These are phyloP conservation scores for Beta vulgaris DNA, from an alignment of 148 eudicot genomes.

Conservation along the genomic window DNA sequence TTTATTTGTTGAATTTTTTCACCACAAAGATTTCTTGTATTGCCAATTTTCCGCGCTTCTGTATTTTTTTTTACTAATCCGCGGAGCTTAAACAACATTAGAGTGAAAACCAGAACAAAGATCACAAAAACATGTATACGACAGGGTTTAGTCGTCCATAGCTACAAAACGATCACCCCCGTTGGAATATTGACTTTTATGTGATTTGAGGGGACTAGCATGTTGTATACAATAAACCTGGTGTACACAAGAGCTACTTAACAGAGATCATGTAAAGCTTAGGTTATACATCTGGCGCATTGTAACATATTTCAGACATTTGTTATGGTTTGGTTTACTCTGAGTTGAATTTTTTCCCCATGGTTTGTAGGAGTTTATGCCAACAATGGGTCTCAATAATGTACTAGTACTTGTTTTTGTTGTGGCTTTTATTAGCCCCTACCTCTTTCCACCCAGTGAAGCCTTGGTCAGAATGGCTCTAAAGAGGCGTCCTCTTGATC, in stretches of 20 bases:
- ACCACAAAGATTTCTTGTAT: not conserved
- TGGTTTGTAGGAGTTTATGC: constrained; percentile 21
- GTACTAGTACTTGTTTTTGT: constrained; percentile 35
- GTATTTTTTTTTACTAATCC: not conserved
- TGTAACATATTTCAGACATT: not conserved
- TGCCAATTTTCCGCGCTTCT: not conserved
- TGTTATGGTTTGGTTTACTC: not conserved
- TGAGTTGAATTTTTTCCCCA: not conserved
- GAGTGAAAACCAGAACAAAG: not conserved
- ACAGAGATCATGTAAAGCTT: too few relatives aligned
- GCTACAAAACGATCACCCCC: too few relatives aligned
- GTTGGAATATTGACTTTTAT: too few relatives aligned
- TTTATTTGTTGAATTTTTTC: not conserved
- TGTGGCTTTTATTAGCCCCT: constrained; percentile 39
- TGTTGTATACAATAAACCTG: too few relatives aligned
- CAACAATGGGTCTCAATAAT: constrained; percentile 45
- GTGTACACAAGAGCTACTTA: too few relatives aligned
- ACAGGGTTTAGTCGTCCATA: too few relatives aligned
- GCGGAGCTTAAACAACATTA: not conserved
- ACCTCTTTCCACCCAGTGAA: constrained; percentile 40
- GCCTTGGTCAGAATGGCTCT: constrained; percentile 55
- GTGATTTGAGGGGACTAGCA: too few relatives aligned
- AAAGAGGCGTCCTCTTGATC: constrained; percentile 62
- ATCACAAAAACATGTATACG: too few relatives aligned
- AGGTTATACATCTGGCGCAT: not conserved